A percentile compares a stretch with the other conserved stretches of the same genome.
Evolutionary conservation across 2,329 filamentous ascomycete species (phyloP).

Genomic region (Penicillium decumbens): DNA sequence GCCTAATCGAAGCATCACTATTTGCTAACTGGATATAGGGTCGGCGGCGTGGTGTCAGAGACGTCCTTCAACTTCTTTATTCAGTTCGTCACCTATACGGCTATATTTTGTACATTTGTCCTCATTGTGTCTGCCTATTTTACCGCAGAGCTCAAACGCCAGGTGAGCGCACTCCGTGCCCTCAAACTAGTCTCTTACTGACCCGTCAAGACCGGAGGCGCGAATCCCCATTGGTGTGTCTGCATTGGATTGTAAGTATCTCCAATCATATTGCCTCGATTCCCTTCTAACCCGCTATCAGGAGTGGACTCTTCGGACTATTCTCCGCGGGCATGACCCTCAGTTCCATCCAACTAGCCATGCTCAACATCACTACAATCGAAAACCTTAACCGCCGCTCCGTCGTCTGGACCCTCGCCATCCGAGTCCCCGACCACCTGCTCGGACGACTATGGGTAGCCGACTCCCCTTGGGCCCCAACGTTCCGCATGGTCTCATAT

Average conservation of each 20-base stretch:
- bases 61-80: conserved; percentile 87
- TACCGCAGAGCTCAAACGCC: conserved; percentile 51
- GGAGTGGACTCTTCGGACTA: conserved; percentile 67
- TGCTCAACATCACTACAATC: conserved; percentile 76
- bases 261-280: not conserved
- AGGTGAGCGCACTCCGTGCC: conserved; percentile 33
- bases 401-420: conserved; percentile 67
- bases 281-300: conserved; percentile 21
- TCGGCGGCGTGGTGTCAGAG: conserved; percentile 87
- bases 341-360: conserved; percentile 65
- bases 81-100: conserved; percentile 74
- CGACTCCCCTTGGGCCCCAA: conserved; percentile 33
- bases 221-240: conserved; percentile 62
- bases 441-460: conserved; percentile 30
- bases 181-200: conserved; percentile 8
- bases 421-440: conserved; percentile 58
- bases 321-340: conserved; percentile 74
- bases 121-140: conserved; percentile 63
- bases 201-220: conserved; percentile 29
- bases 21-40: conserved; percentile 48
- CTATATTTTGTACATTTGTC: conserved; percentile 61
- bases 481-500: conserved; percentile 41
- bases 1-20: not conserved
- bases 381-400: conserved; percentile 64
- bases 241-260: conserved; percentile 56